Evolutionary conservation across 805 yeast species (phyloP), one percentile per base, ranked within the genome.

Genomic region (Starmerella stellata): DNA sequence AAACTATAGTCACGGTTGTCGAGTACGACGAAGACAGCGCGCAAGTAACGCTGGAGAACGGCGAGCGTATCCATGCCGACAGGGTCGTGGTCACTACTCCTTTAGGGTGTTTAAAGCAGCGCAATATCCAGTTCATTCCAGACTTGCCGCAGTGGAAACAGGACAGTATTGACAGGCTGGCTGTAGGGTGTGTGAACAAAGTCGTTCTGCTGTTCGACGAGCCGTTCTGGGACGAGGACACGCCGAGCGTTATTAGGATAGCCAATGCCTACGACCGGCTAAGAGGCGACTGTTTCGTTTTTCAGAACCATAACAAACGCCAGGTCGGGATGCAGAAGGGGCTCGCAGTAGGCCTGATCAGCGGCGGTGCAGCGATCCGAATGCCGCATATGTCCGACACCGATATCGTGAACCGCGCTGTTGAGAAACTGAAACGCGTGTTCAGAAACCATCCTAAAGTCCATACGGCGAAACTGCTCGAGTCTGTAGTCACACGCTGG

Each of bases 401-500:
- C 14, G 56, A 43, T 5, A 44, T 63, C 9, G 52, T 61, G 11
- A 57, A 55, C 3, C 49, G 48, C 13, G 62, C 62, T 2, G 51
- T 50, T 2, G 48, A 40, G 16, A 49, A 51, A 16, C 48, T 63
- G 21, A 46, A 50, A 14, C 42, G 46, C 13, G 46, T 59, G 7
- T 57, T 52, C 48, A 48, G 52, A 2, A 40, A 39, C n/a, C 39
- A 45, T 5, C 46, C 46, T 13, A 21, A 37, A 13, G 41, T 45
- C 17, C 33, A 40, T 18, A 21, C 43, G 18, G 52, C 47, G 7
- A 44, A 45, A 28, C 54, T 62, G 13, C 52, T 53, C 1, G 66
- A 62, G 44, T 46, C 56, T 0, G 57, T 74, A 0, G 66, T 68
- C 1, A 69, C 87, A 0, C 61, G 72, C 21, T 87, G 96, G 96